Conservation (phyloP, 306 rosid genomes). For the Acmispon strigosus region DNA sequence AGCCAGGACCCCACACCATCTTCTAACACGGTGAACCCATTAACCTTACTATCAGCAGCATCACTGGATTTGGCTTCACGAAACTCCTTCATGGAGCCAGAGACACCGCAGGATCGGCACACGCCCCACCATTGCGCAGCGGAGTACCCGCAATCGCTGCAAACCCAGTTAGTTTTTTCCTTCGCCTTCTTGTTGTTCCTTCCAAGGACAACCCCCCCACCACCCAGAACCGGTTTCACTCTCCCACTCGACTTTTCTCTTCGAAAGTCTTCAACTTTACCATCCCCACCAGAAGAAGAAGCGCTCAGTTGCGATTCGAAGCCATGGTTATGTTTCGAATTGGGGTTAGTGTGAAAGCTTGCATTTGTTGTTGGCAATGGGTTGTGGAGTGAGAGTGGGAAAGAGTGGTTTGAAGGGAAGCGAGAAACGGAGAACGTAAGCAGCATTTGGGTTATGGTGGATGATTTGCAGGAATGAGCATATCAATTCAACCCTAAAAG, state of each 20-base stretch:
- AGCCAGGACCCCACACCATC: conserved; percentile 60
- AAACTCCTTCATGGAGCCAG: conserved; percentile 52
- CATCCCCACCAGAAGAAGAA: background rate
- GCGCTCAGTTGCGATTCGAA: background rate
- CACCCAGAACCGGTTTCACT: conserved; percentile 15
- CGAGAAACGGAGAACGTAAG: conserved; percentile 14
- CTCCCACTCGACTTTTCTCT: conserved; percentile 13
- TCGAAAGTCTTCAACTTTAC: conserved; percentile 2
- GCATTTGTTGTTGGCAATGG: conserved; percentile 16
- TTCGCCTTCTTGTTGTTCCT: conserved; percentile 53
- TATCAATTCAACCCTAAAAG: background rate
- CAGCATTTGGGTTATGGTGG: conserved; percentile 16
- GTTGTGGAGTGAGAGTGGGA: conserved; percentile 19
- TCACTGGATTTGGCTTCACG: conserved; percentile 27
- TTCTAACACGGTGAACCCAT: conserved; percentile 48
- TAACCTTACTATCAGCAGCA: background rate
- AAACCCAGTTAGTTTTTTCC: conserved; percentile 61
- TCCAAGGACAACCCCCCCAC: conserved; percentile 7
- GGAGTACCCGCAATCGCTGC: conserved; percentile 62
- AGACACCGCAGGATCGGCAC: conserved; percentile 46
- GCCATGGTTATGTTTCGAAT: background rate
- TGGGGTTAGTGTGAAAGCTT: conserved; percentile 7
- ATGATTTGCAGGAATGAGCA: background rate
- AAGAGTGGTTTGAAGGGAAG: conserved; percentile 28
- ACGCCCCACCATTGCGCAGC: conserved; percentile 88